phyloP scores from a whole-genome alignment of 495 filamentous ascomycete species.

The Lasiosphaeriaceae sp. region DNA sequence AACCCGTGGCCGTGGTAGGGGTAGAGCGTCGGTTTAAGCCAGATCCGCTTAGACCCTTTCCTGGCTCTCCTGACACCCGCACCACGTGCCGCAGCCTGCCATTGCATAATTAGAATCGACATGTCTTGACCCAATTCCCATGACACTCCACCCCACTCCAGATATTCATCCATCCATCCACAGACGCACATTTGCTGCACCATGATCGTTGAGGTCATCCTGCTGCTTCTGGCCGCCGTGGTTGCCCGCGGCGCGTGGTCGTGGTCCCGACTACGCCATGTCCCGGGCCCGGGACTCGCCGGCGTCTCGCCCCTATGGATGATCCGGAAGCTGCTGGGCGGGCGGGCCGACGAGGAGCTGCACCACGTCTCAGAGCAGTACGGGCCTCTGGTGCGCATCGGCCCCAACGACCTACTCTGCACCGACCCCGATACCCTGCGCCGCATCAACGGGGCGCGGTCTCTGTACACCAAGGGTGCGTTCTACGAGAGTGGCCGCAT shows the following conservation, averaged over 20 bases:
- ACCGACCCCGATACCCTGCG: constrained; percentile 32
- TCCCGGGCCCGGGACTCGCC: constrained; percentile 20
- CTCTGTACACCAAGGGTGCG: constrained; percentile 27
- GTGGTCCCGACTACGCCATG: constrained; percentile 21
- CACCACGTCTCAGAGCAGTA: neutral
- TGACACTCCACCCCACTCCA: too few species aligned
- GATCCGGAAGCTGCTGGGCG: constrained; percentile 11
- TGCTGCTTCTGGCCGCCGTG: too few species aligned
- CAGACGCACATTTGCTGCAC: too few species aligned
- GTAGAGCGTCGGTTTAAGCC: too few species aligned
- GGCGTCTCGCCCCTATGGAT: constrained; percentile 21
- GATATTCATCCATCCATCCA: too few species aligned
- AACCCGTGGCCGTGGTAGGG: too few species aligned
- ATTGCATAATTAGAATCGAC: too few species aligned
- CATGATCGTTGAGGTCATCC: too few species aligned
- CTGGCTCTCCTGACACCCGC: too few species aligned
- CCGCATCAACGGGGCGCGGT: constrained; percentile 27
- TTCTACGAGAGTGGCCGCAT: constrained; percentile 45
- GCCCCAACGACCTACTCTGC: constrained; percentile 41
- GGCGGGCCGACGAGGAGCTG: constrained; percentile 12
- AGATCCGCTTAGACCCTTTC: too few species aligned
- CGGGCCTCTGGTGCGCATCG: constrained; percentile 37
- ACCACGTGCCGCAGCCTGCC: too few species aligned
- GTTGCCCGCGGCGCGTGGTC: constrained; percentile 1
- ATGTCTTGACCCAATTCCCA: too few species aligned